Evolutionary conservation across 139 green algal species (phyloP).

Genomic region (Coelastrella sp.): DNA sequence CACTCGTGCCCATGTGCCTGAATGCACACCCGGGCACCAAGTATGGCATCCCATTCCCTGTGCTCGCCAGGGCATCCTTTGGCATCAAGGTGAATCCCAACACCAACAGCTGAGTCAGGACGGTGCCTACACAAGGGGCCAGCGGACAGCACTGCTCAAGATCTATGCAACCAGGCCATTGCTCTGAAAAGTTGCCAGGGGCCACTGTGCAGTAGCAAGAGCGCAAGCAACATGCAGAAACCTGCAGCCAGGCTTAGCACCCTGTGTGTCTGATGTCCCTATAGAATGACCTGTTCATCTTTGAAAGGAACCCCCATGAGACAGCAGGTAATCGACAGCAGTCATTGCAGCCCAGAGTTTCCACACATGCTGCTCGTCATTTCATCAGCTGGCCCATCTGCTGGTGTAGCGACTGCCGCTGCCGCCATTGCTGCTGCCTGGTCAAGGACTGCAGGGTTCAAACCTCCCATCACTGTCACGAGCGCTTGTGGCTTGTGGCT

Average conservation of each 20-base stretch:
- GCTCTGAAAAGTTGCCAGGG: no score
- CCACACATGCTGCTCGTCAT: not conserved
- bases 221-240: not conserved
- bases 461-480: conserved; percentile 75
- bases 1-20: conserved; percentile 82
- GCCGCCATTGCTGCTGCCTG: not conserved
- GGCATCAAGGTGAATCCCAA: conserved; percentile 61
- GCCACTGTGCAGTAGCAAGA: not conserved
- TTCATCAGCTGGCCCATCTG: not conserved
- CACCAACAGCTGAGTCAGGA: no score
- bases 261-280: no score
- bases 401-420: not conserved
- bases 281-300: no score
- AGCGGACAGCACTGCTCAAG: no score
- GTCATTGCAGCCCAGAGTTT: not conserved
- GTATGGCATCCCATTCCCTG: conserved; percentile 79
- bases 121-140: no score
- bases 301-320: no score
- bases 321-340: no score
- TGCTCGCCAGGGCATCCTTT: conserved; percentile 77
- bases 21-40: conserved; percentile 79
- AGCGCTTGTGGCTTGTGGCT: conserved; percentile 74
- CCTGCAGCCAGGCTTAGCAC: no score
- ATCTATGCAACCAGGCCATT: no score
- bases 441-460: conserved; percentile 55